phyloP scores from a whole-genome alignment of 1,284 basidiomycete species.

The Pholiota adiposa region DNA sequence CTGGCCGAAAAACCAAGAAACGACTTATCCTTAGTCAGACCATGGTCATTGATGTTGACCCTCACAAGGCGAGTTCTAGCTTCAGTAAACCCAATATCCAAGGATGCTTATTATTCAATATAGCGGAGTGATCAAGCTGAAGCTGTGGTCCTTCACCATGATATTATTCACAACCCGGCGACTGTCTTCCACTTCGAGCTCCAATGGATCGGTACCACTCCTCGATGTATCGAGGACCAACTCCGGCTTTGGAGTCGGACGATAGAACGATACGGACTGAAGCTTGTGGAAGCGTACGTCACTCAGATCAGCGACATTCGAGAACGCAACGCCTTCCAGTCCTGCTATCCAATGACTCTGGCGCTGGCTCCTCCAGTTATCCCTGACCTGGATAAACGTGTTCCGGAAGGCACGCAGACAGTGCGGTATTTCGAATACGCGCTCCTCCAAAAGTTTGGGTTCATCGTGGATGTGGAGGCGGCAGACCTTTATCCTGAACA shows the following conservation, averaged over 20 bases:
- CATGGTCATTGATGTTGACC: conserved; percentile 88
- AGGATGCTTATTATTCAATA: background rate
- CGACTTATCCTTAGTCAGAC: conserved; percentile 84
- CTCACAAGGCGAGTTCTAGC: conserved; percentile 57
- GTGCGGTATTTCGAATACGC: conserved; percentile 83
- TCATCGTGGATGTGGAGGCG: conserved; percentile 88
- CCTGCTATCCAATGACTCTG: conserved; percentile 82
- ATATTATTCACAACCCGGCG: conserved; percentile 89
- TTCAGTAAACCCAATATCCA: background rate
- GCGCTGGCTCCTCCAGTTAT: conserved; percentile 74
- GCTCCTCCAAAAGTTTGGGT: conserved; percentile 76
- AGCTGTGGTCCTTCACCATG: conserved; percentile 86
- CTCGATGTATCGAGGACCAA: conserved; percentile 93
- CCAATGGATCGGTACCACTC: conserved; percentile 96
- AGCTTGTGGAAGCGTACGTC: conserved; percentile 91
- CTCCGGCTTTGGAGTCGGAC: conserved; percentile 84
- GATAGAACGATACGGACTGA: conserved; percentile 91
- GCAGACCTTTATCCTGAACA: conserved; percentile 75
- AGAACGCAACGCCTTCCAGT: conserved; percentile 86
- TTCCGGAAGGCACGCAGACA: conserved; percentile 67
- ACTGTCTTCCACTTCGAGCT: conserved; percentile 96
- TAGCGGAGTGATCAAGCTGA: conserved; percentile 88
- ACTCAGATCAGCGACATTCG: conserved; percentile 85
- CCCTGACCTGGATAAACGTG: conserved; percentile 66
- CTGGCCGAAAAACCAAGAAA: conserved; percentile 51